Conservation (phyloP, 176 grass and related monocot genomes). For the Eragrostis nindensis region DNA sequence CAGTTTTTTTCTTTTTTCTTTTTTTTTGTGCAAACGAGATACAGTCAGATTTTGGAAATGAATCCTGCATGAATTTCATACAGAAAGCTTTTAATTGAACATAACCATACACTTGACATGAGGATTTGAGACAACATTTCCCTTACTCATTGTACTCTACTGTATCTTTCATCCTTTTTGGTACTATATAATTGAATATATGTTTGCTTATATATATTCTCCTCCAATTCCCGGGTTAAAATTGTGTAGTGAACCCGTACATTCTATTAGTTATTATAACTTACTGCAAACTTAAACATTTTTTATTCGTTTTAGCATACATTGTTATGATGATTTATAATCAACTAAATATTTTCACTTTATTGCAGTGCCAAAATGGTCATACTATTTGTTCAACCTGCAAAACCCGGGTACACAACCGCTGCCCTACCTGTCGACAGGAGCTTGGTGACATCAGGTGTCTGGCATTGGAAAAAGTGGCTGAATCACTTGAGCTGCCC, state of each 20-base stretch:
- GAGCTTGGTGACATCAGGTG: conserved; percentile 95
- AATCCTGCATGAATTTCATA: background rate
- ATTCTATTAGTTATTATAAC: background rate
- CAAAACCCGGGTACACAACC: conserved; percentile 88
- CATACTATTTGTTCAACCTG: conserved; percentile 92
- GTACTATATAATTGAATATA: background rate
- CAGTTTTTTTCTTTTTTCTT: too few relatives aligned
- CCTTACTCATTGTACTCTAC: too few relatives aligned
- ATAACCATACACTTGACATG: background rate
- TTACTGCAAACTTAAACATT: background rate
- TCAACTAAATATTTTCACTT: background rate
- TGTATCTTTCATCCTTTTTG: background rate
- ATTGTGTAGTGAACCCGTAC: conserved; percentile 1
- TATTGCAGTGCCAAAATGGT: conserved; percentile 92
- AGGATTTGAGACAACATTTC: background rate
- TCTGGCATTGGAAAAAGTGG: conserved; percentile 96
- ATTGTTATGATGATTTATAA: background rate
- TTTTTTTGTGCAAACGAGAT: too few relatives aligned
- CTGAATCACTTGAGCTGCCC: conserved; percentile 87
- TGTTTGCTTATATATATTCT: background rate
- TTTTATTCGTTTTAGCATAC: conserved; percentile 26
- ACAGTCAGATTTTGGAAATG: background rate
- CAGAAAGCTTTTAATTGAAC: background rate
- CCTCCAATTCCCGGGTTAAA: background rate
- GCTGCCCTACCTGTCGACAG: conserved; percentile 89